These are phyloP conservation scores for Betula pendula DNA, from an alignment of 306 rosid genomes.

Conservation along the genomic window DNA sequence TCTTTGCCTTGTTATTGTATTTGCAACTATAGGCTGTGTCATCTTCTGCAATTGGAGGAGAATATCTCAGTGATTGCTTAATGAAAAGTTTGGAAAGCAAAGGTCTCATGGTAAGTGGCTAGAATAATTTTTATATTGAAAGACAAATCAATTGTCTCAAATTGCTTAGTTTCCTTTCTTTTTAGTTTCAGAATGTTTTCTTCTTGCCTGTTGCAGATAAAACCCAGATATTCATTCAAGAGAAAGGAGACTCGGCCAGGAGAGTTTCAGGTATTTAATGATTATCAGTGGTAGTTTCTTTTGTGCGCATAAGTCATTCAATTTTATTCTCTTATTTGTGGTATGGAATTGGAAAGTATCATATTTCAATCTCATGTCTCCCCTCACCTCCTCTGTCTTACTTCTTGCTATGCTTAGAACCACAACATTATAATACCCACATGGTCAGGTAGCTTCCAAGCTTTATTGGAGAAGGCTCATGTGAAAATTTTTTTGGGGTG, in stretches of 20 bases:
- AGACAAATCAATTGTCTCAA: constrained; percentile 12
- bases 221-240: constrained; percentile 89
- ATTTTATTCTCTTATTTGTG: background rate
- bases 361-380: background rate
- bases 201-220: constrained; percentile 51
- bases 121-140: constrained; percentile 16
- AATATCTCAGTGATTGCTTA: constrained; percentile 93
- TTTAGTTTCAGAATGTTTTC: background rate
- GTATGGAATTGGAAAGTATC: background rate
- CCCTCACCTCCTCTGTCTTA: background rate
- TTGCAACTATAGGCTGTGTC: constrained; percentile 72
- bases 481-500: background rate
- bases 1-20: constrained; percentile 20
- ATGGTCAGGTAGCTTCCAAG: background rate
- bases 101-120: constrained; percentile 72
- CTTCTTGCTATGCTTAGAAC: background rate
- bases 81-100: constrained; percentile 96
- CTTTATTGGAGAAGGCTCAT: background rate
- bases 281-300: constrained; percentile 8
- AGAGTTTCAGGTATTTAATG: constrained; percentile 82
- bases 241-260: constrained; percentile 94
- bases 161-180: constrained; percentile 10
- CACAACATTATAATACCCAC: background rate
- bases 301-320: background rate
- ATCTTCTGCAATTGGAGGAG: constrained; percentile 95